Evolutionary conservation across 1,284 basidiomycete genomes (phyloP).

Genomic region (Fomitopsis schrenkii): DNA sequence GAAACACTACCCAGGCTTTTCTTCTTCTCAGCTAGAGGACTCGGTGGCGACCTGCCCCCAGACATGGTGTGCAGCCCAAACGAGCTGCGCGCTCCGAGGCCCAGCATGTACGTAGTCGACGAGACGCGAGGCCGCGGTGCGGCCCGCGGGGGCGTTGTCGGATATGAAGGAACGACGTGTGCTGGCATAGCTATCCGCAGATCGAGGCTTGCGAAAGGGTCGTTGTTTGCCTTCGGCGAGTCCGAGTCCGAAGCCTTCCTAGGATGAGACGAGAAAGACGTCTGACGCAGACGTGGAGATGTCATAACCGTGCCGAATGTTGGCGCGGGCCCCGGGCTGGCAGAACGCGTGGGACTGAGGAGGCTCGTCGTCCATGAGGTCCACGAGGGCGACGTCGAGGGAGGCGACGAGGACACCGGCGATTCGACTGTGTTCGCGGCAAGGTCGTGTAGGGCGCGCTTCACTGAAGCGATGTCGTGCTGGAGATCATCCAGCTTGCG

Average conservation of each 20-base stretch:
- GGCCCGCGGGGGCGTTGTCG: slow-evolving; percentile 15
- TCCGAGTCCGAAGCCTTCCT: slow-evolving; percentile 9
- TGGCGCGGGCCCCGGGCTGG: slow-evolving; percentile 39
- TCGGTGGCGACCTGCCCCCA: slow-evolving; percentile 4
- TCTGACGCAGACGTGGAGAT: slow-evolving; percentile 48
- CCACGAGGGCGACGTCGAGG: slow-evolving; percentile 38
- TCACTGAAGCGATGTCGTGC: slow-evolving; percentile 71
- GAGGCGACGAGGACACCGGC: slow-evolving; percentile 8
- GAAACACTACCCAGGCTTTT: background rate
- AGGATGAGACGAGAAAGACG: slow-evolving; percentile 35
- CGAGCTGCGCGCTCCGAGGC: slow-evolving; percentile 41
- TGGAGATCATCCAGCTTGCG: slow-evolving; percentile 74
- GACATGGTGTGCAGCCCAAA: slow-evolving; percentile 15
- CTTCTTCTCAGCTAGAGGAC: background rate
- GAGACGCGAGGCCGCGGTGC: slow-evolving; percentile 39
- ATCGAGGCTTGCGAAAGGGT: slow-evolving; percentile 47
- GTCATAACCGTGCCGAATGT: slow-evolving; percentile 72
- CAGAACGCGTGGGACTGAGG: slow-evolving; percentile 36
- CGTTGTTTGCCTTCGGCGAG: slow-evolving; percentile 12
- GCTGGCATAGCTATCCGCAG: slow-evolving; percentile 62
- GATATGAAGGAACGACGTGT: slow-evolving; percentile 15
- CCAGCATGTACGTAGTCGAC: slow-evolving; percentile 61
- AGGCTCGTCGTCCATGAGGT: slow-evolving; percentile 50
- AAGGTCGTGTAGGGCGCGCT: slow-evolving; percentile 50
- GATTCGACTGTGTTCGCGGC: slow-evolving; percentile 15